Base-by-base conservation (phyloP, 2,329 filamentous ascomycete genomes). In the Ophiostoma himal-ulmi region DNA sequence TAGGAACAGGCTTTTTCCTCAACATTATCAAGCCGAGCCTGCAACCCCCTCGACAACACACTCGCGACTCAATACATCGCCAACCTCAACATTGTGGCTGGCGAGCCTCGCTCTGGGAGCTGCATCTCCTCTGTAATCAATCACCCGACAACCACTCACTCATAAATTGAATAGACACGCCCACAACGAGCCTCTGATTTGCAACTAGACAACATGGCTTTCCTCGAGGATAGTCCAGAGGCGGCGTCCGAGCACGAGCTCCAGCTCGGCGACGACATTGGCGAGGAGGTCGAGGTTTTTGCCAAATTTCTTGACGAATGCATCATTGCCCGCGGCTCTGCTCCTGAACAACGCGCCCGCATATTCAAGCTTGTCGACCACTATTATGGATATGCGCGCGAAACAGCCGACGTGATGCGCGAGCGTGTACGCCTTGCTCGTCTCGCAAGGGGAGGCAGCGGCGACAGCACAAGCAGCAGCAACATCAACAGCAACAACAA, bases 271-370 rank as follows among this genome's bases (percentile, higher is more conserved):
- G 41, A 52, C 3, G 85, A 86, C 62, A 88, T 92, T 41, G 91
- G 91, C 68, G 88, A 89, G 73, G 93, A 97, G 79, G 92, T 96
- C 71, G 93, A 97, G 80, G 85, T 88, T 64, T 97, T 97, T 77
- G 93, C 94, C 52, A 90, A 91, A 77, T 87, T 88, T 68, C 85
- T 97, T 30, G 94, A 97, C 80, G 85, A 88, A 70, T 94, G 93
- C 74, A 80, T 89, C 76, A 75, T 84, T 78, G 75, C 82, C 75
- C 76, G 82, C 74, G 79, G 83, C 74, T 77, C 82, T 72, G 73
- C 80, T 73, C 78, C 83, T 39, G 87, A 90, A 71, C 84, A 85
- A 77, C 86, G 87, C 76, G 84, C 86, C 66, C 86, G 89, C 72
- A 86, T 92, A n/a, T 84, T 92, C 75, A 85, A 88, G 68, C 83